Evolutionary conservation across 2,329 filamentous ascomycete species (phyloP), one percentile per base, ranked within the genome.

Genomic region (Aschersonia sp.): DNA sequence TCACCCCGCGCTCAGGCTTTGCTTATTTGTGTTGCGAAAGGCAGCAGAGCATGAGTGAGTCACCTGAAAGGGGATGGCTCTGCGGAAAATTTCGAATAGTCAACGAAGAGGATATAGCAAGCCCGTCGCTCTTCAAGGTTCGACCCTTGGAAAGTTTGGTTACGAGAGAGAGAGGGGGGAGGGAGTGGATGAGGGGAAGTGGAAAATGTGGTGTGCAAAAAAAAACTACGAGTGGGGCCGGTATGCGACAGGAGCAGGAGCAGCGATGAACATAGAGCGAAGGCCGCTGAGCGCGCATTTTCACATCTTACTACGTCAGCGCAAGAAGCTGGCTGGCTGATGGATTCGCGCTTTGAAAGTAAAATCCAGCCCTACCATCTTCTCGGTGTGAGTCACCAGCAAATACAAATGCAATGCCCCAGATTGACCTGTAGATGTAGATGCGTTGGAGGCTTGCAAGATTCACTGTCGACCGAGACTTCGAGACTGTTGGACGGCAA

Each of bases 61-160:
- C 50, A 49, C 47, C 45, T 6, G n/a, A 20, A 4, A 5, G n/a
- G 40, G 31, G 45, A 49, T 49, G 47, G 49, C 45, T 47, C 47
- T 46, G 48, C 43, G 48, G 46, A 45, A 52, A 54, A 54, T 56
- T 58, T 56, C 52, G 59, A 59, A 56, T 56, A 55, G 59, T 58
- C 58, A 60, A 43, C 42, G 38, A 56, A 48, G 54, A 61, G 56
- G 60, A 65, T 60, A 66, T 65, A 67, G 64, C 59, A 60, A 59
- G 57, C 65, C 64, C 65, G 65, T 57, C 64, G 59, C 62, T 65
- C 62, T 63, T 58, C 47, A 44, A 60, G 58, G 62, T 60, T 60
- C 60, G 62, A 64, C 62, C 56, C 63, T 64, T 59, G 55, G 52
- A 51, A 48, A 53, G 52, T 47, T 53, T 46, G 51, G 51, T 48